Conservation (phyloP, 257 asterid species). For the Penstemon eatonii region DNA sequence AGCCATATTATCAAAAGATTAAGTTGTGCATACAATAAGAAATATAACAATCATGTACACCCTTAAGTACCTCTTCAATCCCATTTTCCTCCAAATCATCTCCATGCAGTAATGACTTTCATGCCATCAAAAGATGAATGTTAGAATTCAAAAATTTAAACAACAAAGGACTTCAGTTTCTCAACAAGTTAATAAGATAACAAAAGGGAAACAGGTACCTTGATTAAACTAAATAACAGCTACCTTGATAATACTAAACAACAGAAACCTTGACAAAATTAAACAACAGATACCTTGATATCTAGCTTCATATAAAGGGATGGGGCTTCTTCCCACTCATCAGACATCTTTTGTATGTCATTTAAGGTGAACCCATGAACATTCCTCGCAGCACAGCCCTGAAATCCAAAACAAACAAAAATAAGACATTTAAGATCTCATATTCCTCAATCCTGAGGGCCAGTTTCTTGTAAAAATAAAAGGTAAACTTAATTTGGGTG, state of each 20-base stretch:
- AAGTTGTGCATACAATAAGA: slow-evolving; percentile 18
- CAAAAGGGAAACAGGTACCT: slow-evolving; percentile 7
- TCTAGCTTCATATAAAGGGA: slow-evolving; percentile 79
- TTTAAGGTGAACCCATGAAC: slow-evolving; percentile 80
- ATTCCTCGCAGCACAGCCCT: slow-evolving; percentile 99
- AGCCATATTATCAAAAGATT: slow-evolving; percentile 24
- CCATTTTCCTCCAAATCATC: slow-evolving; percentile 75
- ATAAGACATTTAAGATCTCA: slow-evolving; percentile 10
- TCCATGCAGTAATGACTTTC: slow-evolving; percentile 85
- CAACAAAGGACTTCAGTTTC: slow-evolving; percentile 17
- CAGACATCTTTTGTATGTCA: slow-evolving; percentile 79
- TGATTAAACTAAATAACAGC: too few species aligned
- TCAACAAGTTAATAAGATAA: slow-evolving; percentile 11
- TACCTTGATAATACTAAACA: too few species aligned
- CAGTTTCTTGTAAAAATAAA: not conserved
- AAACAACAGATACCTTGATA: slow-evolving; percentile 53
- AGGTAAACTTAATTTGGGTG: not conserved
- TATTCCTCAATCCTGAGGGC: not conserved
- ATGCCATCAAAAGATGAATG: slow-evolving; percentile 24
- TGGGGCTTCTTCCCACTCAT: slow-evolving; percentile 92
- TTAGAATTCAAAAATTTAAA: slow-evolving; percentile 28
- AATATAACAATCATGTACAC: slow-evolving; percentile 17
- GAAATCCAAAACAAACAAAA: slow-evolving; percentile 31
- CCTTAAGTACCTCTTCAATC: slow-evolving; percentile 83
- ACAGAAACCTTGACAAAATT: too few species aligned